A percentile compares a stretch with the other conserved stretches of the same genome.
Conservation (phyloP, 805 yeast species). For the Torulaspora maleeae region DNA sequence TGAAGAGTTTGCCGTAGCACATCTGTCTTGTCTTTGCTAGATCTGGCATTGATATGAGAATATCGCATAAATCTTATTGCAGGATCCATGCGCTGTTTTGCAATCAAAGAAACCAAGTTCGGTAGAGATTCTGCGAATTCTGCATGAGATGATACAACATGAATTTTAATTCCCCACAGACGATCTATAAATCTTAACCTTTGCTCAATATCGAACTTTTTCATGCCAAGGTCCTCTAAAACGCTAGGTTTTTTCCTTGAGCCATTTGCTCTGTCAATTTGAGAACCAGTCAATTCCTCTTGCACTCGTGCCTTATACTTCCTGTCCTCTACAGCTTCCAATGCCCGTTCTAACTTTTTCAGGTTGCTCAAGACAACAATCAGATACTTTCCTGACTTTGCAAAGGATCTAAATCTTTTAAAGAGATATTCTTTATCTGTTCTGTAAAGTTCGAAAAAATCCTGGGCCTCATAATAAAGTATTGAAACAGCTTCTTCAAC, state of each 20-base stretch:
- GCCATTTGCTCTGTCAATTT: conserved; percentile 3
- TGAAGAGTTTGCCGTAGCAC: conserved; percentile 48
- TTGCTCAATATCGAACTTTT: conserved; percentile 37
- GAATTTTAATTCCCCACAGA: conserved; percentile 44
- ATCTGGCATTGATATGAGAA: conserved; percentile 53
- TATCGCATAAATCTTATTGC: conserved; percentile 49
- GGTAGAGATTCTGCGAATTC: conserved; percentile 50
- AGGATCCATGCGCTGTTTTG: conserved; percentile 51
- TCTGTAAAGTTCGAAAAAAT: conserved; percentile 38
- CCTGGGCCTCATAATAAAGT: conserved; percentile 45
- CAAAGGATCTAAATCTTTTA: conserved; percentile 23
- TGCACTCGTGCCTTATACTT: conserved; percentile 40
- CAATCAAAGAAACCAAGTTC: conserved; percentile 53
- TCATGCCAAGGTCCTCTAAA: conserved; percentile 17
- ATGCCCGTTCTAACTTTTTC: conserved; percentile 42
- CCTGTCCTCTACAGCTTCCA: conserved; percentile 45
- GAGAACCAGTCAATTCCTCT: conserved; percentile 23
- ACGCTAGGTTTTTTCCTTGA: conserved; percentile 11
- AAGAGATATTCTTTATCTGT: conserved; percentile 26
- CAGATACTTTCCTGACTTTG: conserved; percentile 30
- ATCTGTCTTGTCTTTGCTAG: conserved; percentile 47
- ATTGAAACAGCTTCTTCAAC: conserved; percentile 43
- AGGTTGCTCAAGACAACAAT: conserved; percentile 48
- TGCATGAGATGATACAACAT: conserved; percentile 39
- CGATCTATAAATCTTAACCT: conserved; percentile 45